These are phyloP conservation scores for Ophiorrhiza pumila DNA, from an alignment of 257 asterid species.

Conservation along the genomic window DNA sequence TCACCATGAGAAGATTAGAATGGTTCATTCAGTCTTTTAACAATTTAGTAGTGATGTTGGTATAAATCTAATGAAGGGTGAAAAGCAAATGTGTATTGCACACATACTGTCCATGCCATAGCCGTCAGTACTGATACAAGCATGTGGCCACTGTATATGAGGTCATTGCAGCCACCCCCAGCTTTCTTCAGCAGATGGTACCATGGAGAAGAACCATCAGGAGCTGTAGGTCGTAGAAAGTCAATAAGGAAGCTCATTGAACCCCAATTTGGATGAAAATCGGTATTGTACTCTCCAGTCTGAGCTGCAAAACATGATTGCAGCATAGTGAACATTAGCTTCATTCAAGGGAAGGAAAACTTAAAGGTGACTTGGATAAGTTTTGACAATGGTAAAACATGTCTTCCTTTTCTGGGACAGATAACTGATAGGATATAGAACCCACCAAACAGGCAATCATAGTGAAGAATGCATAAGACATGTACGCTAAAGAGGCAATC, in stretches of 20 bases:
- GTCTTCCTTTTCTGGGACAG: not conserved
- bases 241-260: conserved; percentile 75
- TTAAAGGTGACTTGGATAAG: not conserved
- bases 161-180: conserved; percentile 95
- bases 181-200: conserved; percentile 80
- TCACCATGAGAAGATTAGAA: not conserved
- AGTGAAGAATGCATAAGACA: not conserved
- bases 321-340: conserved; percentile 4
- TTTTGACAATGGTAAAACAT: not conserved
- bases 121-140: conserved; percentile 95
- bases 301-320: conserved; percentile 50
- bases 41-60: not conserved
- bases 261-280: conserved; percentile 88
- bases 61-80: too few relatives aligned
- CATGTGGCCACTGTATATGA: conserved; percentile 95
- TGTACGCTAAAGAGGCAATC: too few relatives aligned
- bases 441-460: not conserved
- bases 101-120: conserved; percentile 96
- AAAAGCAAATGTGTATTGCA: not conserved
- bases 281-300: conserved; percentile 45
- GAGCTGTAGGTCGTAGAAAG: conserved; percentile 76
- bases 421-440: not conserved
- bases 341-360: not conserved
- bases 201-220: conserved; percentile 74
- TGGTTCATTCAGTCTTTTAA: not conserved